These are phyloP conservation scores for Erythrophleum ivorense DNA, from an alignment of 331 rosid genomes.

Conservation along the genomic window DNA sequence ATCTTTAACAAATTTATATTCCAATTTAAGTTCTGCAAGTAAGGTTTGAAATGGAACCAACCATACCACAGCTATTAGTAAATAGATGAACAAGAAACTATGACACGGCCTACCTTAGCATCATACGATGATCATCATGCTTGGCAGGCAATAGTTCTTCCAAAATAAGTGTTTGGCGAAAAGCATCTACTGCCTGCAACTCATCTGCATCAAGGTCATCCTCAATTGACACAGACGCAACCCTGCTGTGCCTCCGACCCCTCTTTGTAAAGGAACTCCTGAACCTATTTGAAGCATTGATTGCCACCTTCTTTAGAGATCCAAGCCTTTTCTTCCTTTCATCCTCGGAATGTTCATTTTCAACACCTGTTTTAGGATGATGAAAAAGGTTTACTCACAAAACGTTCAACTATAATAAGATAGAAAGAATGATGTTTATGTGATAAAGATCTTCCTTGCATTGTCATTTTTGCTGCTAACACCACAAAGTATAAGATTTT, in stretches of 20 bases:
- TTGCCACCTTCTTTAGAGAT: constrained; percentile 81
- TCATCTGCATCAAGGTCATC: constrained; percentile 77
- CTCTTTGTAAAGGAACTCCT: constrained; percentile 73
- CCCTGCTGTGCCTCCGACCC: constrained; percentile 79
- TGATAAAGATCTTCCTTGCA: constrained; percentile 7
- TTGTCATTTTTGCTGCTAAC: neutral
- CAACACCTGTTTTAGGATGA: constrained; percentile 40
- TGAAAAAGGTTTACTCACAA: neutral
- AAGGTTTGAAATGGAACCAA: neutral
- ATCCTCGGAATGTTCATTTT: constrained; percentile 64
- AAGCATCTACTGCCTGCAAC: constrained; percentile 69
- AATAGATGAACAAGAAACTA: constrained; percentile 7
- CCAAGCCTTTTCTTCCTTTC: constrained; percentile 83
- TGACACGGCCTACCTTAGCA: constrained; percentile 67
- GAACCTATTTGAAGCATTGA: constrained; percentile 81
- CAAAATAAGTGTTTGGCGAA: constrained; percentile 82
- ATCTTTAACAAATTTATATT: neutral
- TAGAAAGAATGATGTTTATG: constrained; percentile 27
- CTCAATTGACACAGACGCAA: constrained; percentile 68
- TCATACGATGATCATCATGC: constrained; percentile 82
- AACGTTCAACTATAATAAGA: constrained; percentile 2
- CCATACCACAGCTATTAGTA: neutral
- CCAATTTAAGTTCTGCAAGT: neutral
- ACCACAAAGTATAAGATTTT: neutral
- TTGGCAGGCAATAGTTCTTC: constrained; percentile 87